These are phyloP conservation scores for Leishmania amazonensis DNA, from an alignment of 208 protist genomes.

Conservation along the genomic window DNA sequence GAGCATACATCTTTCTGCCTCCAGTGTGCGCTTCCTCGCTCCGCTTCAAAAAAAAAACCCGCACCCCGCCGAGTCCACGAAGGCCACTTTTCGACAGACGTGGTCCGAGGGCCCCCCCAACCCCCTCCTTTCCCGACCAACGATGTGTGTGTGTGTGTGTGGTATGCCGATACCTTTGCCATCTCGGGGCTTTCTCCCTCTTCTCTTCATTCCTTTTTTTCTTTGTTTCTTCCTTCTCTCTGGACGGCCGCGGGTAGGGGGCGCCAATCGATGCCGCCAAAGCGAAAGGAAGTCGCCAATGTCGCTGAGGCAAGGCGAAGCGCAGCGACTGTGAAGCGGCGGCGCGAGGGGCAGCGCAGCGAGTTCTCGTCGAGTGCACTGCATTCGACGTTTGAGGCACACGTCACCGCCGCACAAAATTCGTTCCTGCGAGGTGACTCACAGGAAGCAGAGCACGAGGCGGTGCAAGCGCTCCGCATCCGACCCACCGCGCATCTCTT, in stretches of 20 bases:
- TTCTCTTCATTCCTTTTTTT: neutral
- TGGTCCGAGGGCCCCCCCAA: neutral
- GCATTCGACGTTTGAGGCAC: slow-evolving; percentile 59
- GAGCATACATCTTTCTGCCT: neutral
- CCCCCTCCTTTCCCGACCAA: neutral
- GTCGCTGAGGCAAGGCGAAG: slow-evolving; percentile 2
- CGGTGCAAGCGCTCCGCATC: slow-evolving; percentile 74
- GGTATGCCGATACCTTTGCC: neutral
- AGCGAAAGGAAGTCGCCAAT: neutral
- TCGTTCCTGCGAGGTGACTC: slow-evolving; percentile 68
- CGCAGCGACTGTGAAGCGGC: slow-evolving; percentile 21
- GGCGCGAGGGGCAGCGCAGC: slow-evolving; percentile 25
- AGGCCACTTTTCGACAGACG: neutral
- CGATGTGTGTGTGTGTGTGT: neutral
- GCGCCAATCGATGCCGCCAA: slow-evolving; percentile 3
- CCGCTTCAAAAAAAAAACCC: neutral
- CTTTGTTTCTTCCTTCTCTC: neutral
- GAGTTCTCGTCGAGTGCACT: slow-evolving; percentile 61
- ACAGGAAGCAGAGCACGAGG: slow-evolving; percentile 60
- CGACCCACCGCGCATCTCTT: slow-evolving; percentile 82
- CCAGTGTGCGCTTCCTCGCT: neutral
- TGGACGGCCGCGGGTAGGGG: neutral
- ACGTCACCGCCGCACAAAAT: slow-evolving; percentile 72
- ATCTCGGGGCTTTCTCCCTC: neutral
- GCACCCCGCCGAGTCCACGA: neutral